Conservation (phyloP, 148 eudicot species). For the Amaranthus hypochondriacus region DNA sequence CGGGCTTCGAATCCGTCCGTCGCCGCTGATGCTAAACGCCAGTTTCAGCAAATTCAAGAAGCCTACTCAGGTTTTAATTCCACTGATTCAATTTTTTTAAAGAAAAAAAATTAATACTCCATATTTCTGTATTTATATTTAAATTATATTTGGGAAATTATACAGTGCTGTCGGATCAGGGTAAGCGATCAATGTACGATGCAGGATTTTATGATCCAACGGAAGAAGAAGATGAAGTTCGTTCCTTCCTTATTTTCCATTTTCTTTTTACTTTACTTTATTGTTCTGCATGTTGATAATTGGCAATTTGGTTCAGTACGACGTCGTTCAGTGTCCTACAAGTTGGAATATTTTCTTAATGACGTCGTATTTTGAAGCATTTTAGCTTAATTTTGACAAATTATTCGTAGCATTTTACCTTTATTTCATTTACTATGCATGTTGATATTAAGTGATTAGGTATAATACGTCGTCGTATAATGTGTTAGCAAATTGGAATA, state of each 20-base stretch:
- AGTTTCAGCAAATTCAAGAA: conserved; percentile 92
- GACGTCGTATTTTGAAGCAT: neutral
- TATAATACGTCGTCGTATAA: conserved; percentile 1
- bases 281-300: conserved; percentile 5
- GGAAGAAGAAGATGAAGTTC: conserved; percentile 69
- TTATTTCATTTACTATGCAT: neutral
- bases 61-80: conserved; percentile 65
- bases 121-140: neutral
- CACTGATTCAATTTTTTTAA: neutral
- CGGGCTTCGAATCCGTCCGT: conserved; percentile 45
- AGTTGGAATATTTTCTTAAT: neutral
- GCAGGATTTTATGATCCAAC: conserved; percentile 78
- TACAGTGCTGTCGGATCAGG: conserved; percentile 78
- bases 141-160: neutral
- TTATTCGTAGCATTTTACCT: neutral
- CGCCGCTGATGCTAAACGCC: conserved; percentile 62
- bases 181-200: conserved; percentile 77
- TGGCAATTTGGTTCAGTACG: neutral
- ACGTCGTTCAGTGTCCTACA: neutral
- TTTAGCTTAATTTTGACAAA: neutral
- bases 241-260: conserved; percentile 7
- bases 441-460: neutral
- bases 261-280: neutral
- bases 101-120: neutral
- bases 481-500: neutral